A percentile compares a stretch with the other conserved stretches of the same genome.
Conservation (phyloP, 768 basidiomycete genomes). For the Cantharellus anzutake region DNA sequence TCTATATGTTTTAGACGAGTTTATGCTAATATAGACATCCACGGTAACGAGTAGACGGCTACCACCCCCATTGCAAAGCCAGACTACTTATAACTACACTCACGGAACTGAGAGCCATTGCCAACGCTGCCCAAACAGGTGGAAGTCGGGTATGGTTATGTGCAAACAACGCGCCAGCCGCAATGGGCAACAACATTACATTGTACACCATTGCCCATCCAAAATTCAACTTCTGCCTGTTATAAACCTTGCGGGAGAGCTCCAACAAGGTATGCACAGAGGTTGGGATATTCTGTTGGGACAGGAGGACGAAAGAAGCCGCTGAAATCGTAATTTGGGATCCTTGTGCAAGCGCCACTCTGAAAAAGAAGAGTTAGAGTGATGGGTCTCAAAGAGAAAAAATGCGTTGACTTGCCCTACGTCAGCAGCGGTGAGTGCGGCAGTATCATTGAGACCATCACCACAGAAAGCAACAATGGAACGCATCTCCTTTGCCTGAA, state of each 20-base stretch:
- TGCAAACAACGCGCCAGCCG: slow-evolving; percentile 62
- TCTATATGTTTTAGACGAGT: no score
- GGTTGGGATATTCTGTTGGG: slow-evolving; percentile 33
- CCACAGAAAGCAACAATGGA: slow-evolving; percentile 37
- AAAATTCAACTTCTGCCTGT: slow-evolving; percentile 57
- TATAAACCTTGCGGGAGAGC: slow-evolving; percentile 44
- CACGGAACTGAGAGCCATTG: slow-evolving; percentile 42
- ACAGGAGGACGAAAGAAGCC: slow-evolving; percentile 62
- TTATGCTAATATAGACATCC: no score
- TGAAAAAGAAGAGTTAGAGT: background rate
- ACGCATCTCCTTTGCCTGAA: slow-evolving; percentile 8
- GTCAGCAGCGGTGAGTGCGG: slow-evolving; percentile 37
- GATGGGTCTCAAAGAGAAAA: no score
- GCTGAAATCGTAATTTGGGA: slow-evolving; percentile 48
- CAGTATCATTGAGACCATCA: slow-evolving; percentile 47
- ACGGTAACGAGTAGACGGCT: background rate
- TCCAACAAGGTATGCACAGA: slow-evolving; percentile 40
- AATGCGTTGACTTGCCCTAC: slow-evolving; percentile 26
- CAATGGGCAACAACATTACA: slow-evolving; percentile 45
- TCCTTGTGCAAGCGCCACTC: slow-evolving; percentile 10
- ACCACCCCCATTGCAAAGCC: slow-evolving; percentile 16
- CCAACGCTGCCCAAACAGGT: slow-evolving; percentile 67
- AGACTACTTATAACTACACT: slow-evolving; percentile 17
- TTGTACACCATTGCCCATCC: slow-evolving; percentile 36
- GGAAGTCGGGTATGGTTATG: slow-evolving; percentile 36